Conservation (phyloP, 2,329 filamentous ascomycete genomes). For the Fusarium continuum region DNA sequence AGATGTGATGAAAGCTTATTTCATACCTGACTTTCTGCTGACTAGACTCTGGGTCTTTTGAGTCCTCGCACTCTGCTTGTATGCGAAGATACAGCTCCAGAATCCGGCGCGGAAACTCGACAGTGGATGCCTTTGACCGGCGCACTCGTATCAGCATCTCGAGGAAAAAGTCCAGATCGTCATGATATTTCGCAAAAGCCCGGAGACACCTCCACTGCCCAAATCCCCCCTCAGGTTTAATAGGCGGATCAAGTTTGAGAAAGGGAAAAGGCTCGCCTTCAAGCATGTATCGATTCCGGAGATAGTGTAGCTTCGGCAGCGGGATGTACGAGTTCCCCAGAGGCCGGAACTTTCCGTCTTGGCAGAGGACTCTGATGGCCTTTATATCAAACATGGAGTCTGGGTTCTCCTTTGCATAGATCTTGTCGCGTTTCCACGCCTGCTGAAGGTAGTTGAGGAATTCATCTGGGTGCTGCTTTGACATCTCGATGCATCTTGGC, state of each 20-base stretch:
- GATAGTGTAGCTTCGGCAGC: slow-evolving; percentile 38
- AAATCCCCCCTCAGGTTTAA: slow-evolving; percentile 30
- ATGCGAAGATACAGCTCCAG: slow-evolving; percentile 40
- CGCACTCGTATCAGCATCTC: slow-evolving; percentile 34
- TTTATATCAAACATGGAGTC: slow-evolving; percentile 35
- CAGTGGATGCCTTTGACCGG: slow-evolving; percentile 20
- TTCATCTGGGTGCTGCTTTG: slow-evolving; percentile 33
- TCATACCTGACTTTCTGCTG: slow-evolving; percentile 34
- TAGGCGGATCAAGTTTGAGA: slow-evolving; percentile 29
- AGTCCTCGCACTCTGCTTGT: slow-evolving; percentile 33
- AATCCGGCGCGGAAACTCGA: slow-evolving; percentile 37
- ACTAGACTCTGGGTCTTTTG: slow-evolving; percentile 11
- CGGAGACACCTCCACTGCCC: slow-evolving; percentile 34
- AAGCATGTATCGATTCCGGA: slow-evolving; percentile 39
- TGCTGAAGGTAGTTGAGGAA: slow-evolving; percentile 37
- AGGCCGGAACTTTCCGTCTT: slow-evolving; percentile 29
- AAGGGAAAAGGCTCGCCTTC: slow-evolving; percentile 38
- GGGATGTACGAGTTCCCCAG: slow-evolving; percentile 37
- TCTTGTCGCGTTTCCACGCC: slow-evolving; percentile 37
- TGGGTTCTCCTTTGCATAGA: slow-evolving; percentile 33
- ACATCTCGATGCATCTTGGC: slow-evolving; percentile 35
- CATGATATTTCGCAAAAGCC: slow-evolving; percentile 28
- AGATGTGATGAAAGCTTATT: neutral
- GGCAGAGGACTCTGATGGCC: slow-evolving; percentile 30
- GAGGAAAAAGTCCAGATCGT: slow-evolving; percentile 38